Evolutionary conservation across 192 early-diverging fungal genomes (phyloP).

Genomic region (Backusella sp.): DNA sequence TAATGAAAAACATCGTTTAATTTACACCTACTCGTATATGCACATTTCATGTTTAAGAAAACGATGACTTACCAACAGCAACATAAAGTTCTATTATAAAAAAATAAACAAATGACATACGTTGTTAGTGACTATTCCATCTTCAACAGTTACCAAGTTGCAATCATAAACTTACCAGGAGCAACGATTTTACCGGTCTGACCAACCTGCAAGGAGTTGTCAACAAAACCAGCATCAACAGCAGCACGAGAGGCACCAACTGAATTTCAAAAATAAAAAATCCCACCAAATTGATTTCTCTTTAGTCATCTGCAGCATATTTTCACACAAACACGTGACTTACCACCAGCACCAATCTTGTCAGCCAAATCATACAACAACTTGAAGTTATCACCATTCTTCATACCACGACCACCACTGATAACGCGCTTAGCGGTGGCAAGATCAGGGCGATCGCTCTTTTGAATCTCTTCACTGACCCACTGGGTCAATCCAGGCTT

Average conservation of each 20-base stretch:
- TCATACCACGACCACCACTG: conserved; percentile 93
- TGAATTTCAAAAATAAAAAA: conserved; percentile 32
- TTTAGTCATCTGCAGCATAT: not conserved
- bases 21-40: not conserved
- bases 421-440: conserved; percentile 85
- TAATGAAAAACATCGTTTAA: not conserved
- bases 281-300: conserved; percentile 13
- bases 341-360: conserved; percentile 90
- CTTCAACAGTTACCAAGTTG: not conserved
- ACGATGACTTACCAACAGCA: conserved; percentile 69
- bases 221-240: conserved; percentile 94
- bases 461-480: conserved; percentile 86
- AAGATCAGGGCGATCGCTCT: conserved; percentile 95
- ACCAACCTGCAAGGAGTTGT: conserved; percentile 96
- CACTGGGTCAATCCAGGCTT: conserved; percentile 66
- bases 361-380: conserved; percentile 91
- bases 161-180: conserved; percentile 55
- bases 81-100: conserved; percentile 72
- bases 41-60: not conserved
- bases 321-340: conserved; percentile 23
- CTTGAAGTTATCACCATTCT: conserved; percentile 94
- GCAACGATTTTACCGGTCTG: conserved; percentile 99
- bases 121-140: not conserved
- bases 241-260: conserved; percentile 98
- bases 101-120: not conserved